phyloP scores from a whole-genome alignment of 2,329 filamentous ascomycete genomes.

The Fusarium pseudograminearum region DNA sequence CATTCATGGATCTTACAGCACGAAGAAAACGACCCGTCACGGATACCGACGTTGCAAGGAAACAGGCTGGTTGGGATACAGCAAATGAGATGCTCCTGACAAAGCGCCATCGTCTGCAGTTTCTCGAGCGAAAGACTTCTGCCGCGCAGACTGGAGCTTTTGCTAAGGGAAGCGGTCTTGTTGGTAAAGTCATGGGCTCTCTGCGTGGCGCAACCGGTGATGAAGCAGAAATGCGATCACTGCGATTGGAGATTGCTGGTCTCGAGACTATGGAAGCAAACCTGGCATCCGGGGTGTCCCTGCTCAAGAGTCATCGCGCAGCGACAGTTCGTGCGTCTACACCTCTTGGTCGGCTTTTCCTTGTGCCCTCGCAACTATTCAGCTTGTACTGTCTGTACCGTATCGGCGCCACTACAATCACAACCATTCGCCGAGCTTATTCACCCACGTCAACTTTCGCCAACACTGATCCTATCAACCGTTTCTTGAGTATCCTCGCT shows the following conservation, averaged over 20 bases:
- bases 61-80: slow-evolving; percentile 81
- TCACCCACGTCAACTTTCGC: slow-evolving; percentile 65
- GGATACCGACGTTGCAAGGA: slow-evolving; percentile 80
- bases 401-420: slow-evolving; percentile 77
- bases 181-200: slow-evolving; percentile 79
- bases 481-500: slow-evolving; percentile 81
- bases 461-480: slow-evolving; percentile 84
- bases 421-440: slow-evolving; percentile 70
- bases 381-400: slow-evolving; percentile 88
- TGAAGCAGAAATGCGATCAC: slow-evolving; percentile 67
- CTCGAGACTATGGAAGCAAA: slow-evolving; percentile 83
- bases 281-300: slow-evolving; percentile 72
- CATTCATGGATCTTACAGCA: slow-evolving; percentile 72
- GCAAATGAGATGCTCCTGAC: slow-evolving; percentile 82
- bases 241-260: slow-evolving; percentile 82
- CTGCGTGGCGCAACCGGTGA: slow-evolving; percentile 74
- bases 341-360: slow-evolving; percentile 71
- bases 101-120: slow-evolving; percentile 79
- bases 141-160: slow-evolving; percentile 47
- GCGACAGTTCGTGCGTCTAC: slow-evolving; percentile 77
- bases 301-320: slow-evolving; percentile 72
- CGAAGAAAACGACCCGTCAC: slow-evolving; percentile 69
- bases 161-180: slow-evolving; percentile 64
- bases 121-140: slow-evolving; percentile 72
- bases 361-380: slow-evolving; percentile 75